Conservation (phyloP, 192 early-diverging fungal genomes). For the Martensiomyces pterosporus region DNA sequence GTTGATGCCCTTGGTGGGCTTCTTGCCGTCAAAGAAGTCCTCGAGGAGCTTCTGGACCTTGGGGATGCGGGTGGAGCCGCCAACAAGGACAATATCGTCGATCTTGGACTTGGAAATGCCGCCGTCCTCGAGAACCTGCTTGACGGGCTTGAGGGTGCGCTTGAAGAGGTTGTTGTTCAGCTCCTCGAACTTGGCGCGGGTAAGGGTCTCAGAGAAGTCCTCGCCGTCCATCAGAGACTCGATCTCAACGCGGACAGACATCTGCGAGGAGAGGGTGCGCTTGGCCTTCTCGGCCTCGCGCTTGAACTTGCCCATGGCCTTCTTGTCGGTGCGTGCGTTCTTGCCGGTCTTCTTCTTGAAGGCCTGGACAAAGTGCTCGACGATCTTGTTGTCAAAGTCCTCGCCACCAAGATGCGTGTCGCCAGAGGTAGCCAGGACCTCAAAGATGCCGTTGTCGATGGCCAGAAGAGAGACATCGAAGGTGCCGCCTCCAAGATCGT, state of each 20-base stretch:
- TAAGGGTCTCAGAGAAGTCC: conserved; percentile 91
- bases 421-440: conserved; percentile 91
- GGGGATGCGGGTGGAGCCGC: conserved; percentile 98
- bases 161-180: conserved; percentile 91
- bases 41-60: conserved; percentile 91
- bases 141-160: conserved; percentile 90
- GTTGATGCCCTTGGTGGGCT: conserved; percentile 95
- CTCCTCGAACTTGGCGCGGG: conserved; percentile 97
- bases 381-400: conserved; percentile 95
- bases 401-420: conserved; percentile 98
- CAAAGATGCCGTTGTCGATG: conserved; percentile 95
- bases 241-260: conserved; percentile 88
- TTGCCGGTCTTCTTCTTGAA: conserved; percentile 90
- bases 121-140: conserved; percentile 90
- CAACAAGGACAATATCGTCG: conserved; percentile 95
- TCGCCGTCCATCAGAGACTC: conserved; percentile 85
- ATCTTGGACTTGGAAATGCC: conserved; percentile 79
- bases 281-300: conserved; percentile 98
- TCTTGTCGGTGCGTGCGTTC: conserved; percentile 77
- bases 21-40: conserved; percentile 95
- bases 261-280: conserved; percentile 90
- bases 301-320: conserved; percentile 92
- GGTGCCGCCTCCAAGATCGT: conserved; percentile 96
- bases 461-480: conserved; percentile 97
- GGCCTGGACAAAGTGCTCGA: conserved; percentile 88